phyloP scores from a whole-genome alignment of 1,284 basidiomycete species.

The Erythrobasidium hasegawianum region DNA sequence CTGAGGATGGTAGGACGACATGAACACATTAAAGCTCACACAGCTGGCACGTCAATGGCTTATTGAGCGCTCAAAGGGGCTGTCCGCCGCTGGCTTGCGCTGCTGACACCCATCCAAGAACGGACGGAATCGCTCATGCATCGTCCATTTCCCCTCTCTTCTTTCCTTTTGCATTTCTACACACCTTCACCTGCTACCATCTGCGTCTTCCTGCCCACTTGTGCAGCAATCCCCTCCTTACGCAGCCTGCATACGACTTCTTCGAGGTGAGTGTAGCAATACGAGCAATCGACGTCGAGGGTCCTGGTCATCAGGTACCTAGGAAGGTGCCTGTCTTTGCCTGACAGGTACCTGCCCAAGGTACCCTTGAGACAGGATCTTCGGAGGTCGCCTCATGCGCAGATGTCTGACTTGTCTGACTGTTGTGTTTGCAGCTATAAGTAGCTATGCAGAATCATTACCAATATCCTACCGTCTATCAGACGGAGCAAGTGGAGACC shows the following conservation, averaged over 20 bases:
- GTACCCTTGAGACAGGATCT: not conserved
- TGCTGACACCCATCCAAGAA: not conserved
- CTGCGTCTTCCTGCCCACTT: conserved; percentile 1
- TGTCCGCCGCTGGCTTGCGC: not conserved
- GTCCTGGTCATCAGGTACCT: not conserved
- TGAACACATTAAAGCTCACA: not conserved
- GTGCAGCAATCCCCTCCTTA: not conserved
- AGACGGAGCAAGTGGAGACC: not conserved
- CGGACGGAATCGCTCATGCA: not conserved
- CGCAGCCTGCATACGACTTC: not conserved
- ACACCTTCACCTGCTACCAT: not conserved
- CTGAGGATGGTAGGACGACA: not conserved
- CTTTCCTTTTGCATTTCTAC: conserved; percentile 1
- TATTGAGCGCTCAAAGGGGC: no score
- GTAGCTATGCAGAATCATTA: not conserved
- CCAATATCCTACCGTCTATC: not conserved
- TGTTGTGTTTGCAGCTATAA: not conserved
- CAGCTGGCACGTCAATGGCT: no score
- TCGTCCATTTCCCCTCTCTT: not conserved
- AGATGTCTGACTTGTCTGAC: no score
- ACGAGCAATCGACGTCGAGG: not conserved
- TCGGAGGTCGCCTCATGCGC: no score
- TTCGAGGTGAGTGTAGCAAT: conserved; percentile 5
- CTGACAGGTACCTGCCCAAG: not conserved
- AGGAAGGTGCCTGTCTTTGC: not conserved